phyloP scores from a whole-genome alignment of 179 eudicot species.

The Beta macrorhiza region DNA sequence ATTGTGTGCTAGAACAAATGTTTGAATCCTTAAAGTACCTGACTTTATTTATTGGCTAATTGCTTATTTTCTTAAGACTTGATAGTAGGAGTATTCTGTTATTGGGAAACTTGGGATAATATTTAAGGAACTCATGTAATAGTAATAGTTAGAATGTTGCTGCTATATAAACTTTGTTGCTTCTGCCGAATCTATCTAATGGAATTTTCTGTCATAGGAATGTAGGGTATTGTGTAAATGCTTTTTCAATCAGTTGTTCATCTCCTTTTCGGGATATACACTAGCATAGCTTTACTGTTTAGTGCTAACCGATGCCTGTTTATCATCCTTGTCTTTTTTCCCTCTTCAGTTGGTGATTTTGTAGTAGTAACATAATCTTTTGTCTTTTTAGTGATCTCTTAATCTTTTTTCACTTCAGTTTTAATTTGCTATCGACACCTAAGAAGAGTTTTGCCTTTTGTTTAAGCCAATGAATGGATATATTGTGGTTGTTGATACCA shows the following conservation, averaged over 20 bases:
- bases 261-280: too few relatives aligned
- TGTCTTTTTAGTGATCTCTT: not conserved
- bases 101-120: not conserved
- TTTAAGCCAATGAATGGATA: not conserved
- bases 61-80: not conserved
- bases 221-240: not conserved
- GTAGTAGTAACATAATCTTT: not conserved
- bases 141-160: not conserved
- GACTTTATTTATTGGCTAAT: not conserved
- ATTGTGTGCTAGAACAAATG: conserved; percentile 1
- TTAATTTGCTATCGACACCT: not conserved
- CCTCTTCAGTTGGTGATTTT: not conserved
- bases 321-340: not conserved
- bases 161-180: not conserved
- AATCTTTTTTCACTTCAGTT: not conserved
- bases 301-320: not conserved
- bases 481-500: not conserved
- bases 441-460: not conserved
- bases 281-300: not conserved
- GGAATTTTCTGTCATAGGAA: not conserved
- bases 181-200: not conserved
- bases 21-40: conserved; percentile 1
- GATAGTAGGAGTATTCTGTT: too few relatives aligned
- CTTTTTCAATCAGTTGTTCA: not conserved
- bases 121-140: not conserved